Evolutionary conservation across 768 basidiomycete species (phyloP), one percentile per base, ranked within the genome.

Genomic region (Lactarius vividus): DNA sequence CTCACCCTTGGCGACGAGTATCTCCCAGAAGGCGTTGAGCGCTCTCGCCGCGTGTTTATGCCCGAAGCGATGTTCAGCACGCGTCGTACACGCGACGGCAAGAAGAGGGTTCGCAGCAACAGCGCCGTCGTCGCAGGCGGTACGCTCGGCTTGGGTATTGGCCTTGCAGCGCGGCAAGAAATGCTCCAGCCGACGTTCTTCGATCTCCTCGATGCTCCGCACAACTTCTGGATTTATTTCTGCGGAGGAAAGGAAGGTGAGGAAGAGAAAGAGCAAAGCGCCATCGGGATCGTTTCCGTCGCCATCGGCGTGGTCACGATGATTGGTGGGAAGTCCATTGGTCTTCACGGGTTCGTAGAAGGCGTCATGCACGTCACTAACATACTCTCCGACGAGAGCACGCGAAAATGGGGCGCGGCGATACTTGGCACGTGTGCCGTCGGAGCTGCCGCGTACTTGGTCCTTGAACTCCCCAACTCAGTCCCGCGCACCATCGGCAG

Each of bases 61-160:
- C 93, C 96, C n/a, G 91, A 96, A 74, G 96, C 94, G 16, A 98
- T 99, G 97, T 99, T 98, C 79, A 85, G 85, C 62, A 76, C 82
- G 52, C 81, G 80, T 28, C 74, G 78, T 33, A 75, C 82, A 9
- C 63, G 68, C 55, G 72, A 73, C 29, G 74, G 75, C 70, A 71
- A 74, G 63, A 73, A 71, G 35, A 71, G 69, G 60, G 76, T 82
- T 67, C 82, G 73, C 70, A 73, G 77, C 63, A 77, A 78, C 33
- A 82, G 85, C 4, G 80, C 83, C 15, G 80, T 93, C 63, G 88
- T 91, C 52, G 88, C 91, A 54, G 90, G 94, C 65, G 91, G 91
- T 62, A 73, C 85, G 6, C 82, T 87, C 71, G 92, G 93, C 29
- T 85, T 98, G 7, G 91, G 92, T 28, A 86, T 94, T 61, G 89